A percentile compares a stretch with the other conserved stretches of the same genome.
Conservation (phyloP, 1,139 yeast species). For the Geotrichum klebahnii region DNA sequence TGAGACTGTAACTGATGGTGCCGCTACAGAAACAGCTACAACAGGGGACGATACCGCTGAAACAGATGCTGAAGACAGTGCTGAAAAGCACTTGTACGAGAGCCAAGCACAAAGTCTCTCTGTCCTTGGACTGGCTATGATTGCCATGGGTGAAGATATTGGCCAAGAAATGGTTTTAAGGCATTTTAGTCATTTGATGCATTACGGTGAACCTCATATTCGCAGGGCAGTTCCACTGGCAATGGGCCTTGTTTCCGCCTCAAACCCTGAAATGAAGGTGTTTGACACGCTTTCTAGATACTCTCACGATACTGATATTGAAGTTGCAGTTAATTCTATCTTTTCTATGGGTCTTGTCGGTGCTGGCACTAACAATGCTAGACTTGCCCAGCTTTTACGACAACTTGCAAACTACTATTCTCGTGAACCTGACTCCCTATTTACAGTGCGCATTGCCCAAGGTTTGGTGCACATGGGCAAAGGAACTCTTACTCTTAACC, state of each 20-base stretch:
- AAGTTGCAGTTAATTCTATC: constrained; percentile 91
- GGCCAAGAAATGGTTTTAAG: constrained; percentile 97
- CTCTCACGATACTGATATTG: constrained; percentile 92
- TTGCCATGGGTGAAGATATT: constrained; percentile 97
- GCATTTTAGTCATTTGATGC: constrained; percentile 96
- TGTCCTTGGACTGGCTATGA: constrained; percentile 87
- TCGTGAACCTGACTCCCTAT: constrained; percentile 84
- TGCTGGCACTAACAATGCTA: constrained; percentile 97
- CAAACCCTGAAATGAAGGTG: constrained; percentile 95
- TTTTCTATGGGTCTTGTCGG: constrained; percentile 98
- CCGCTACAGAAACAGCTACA: constrained; percentile 30
- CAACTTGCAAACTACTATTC: constrained; percentile 92
- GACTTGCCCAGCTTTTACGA: constrained; percentile 90
- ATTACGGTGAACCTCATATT: constrained; percentile 88
- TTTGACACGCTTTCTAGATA: constrained; percentile 93
- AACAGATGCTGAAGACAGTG: constrained; percentile 37
- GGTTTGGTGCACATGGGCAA: constrained; percentile 94
- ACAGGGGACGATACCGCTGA: constrained; percentile 24
- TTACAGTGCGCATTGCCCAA: constrained; percentile 91
- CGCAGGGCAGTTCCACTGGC: constrained; percentile 96
- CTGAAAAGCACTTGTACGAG: constrained; percentile 42
- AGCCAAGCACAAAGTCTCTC: constrained; percentile 81
- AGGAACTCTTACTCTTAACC: constrained; percentile 85
- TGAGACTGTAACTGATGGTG: constrained; percentile 30
- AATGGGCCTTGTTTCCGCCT: constrained; percentile 89